These are phyloP conservation scores for Penicillium sp. DNA, from an alignment of 2,329 filamentous ascomycete genomes.

Conservation along the genomic window DNA sequence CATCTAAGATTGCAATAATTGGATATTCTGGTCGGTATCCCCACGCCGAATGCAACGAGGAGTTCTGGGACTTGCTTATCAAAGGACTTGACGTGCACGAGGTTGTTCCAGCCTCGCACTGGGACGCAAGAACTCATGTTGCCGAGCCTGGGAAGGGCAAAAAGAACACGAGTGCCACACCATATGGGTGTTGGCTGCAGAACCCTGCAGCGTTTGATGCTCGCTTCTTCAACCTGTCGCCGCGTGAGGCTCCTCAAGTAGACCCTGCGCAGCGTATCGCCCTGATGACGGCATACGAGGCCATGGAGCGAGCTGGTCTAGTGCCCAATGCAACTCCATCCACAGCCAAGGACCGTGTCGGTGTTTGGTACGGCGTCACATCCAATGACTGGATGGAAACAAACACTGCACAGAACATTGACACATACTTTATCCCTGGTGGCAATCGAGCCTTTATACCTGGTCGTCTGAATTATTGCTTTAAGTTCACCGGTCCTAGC, in stretches of 20 bases:
- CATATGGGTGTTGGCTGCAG: slow-evolving; percentile 45
- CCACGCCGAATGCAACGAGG: slow-evolving; percentile 27
- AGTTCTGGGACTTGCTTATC: slow-evolving; percentile 44
- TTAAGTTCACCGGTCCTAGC: slow-evolving; percentile 73
- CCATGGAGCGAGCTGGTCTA: slow-evolving; percentile 74
- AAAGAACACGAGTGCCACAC: slow-evolving; percentile 37
- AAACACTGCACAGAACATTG: slow-evolving; percentile 56
- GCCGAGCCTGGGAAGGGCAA: slow-evolving; percentile 37
- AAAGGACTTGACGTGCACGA: slow-evolving; percentile 37
- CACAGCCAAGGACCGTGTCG: slow-evolving; percentile 48
- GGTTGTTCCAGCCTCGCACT: slow-evolving; percentile 24
- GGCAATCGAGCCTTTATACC: slow-evolving; percentile 64
- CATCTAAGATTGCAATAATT: slow-evolving; percentile 10
- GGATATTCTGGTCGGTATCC: slow-evolving; percentile 16
- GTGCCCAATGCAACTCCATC: slow-evolving; percentile 64
- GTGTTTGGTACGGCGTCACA: slow-evolving; percentile 72
- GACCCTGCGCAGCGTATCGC: slow-evolving; percentile 79
- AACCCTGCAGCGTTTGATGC: slow-evolving; percentile 45
- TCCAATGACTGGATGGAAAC: slow-evolving; percentile 61
- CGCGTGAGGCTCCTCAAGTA: slow-evolving; percentile 70
- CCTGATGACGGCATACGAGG: slow-evolving; percentile 77
- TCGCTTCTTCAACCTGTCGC: slow-evolving; percentile 58
- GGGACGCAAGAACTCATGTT: slow-evolving; percentile 37
- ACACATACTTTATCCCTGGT: slow-evolving; percentile 60
- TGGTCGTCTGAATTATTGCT: slow-evolving; percentile 72